Percentiles rank a stretch among this genome's conserved stretches.
These are phyloP conservation scores for Chaetomium globosum DNA, from an alignment of 2,329 filamentous ascomycete species.

Conservation along the genomic window DNA sequence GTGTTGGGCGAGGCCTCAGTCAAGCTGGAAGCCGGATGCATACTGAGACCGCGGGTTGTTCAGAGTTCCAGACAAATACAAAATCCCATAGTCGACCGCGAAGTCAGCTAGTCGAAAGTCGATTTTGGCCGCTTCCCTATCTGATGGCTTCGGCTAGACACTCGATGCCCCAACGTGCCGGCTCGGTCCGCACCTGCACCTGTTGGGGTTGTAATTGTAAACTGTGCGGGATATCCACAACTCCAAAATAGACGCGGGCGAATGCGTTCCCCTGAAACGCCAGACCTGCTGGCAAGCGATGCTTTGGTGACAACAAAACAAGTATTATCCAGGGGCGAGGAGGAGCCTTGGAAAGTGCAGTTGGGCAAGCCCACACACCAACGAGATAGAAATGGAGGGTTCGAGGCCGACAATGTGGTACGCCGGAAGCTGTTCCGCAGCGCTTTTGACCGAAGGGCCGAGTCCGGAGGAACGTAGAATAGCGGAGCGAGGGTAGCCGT, in stretches of 20 bases:
- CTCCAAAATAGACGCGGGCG: slow-evolving; percentile 7
- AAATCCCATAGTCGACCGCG: slow-evolving; percentile 35
- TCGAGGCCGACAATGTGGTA: slow-evolving; percentile 5
- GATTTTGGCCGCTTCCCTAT: not conserved
- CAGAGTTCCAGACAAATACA: slow-evolving; percentile 20
- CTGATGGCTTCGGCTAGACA: not conserved
- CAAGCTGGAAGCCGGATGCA: slow-evolving; percentile 42
- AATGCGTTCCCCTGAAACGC: slow-evolving; percentile 11
- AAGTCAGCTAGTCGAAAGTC: slow-evolving; percentile 9
- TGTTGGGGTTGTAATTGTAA: not conserved
- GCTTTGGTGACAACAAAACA: slow-evolving; percentile 11
- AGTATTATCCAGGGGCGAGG: not conserved
- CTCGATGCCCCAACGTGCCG: not conserved
- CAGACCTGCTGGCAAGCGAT: slow-evolving; percentile 21
- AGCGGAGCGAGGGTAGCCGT: slow-evolving; percentile 15
- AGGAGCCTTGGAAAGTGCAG: not conserved
- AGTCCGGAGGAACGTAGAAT: slow-evolving; percentile 20
- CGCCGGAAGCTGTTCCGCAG: slow-evolving; percentile 9
- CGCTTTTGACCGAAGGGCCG: slow-evolving; percentile 22
- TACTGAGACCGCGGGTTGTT: slow-evolving; percentile 34
- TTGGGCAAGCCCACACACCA: not conserved
- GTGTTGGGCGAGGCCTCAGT: slow-evolving; percentile 40
- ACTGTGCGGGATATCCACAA: slow-evolving; percentile 15
- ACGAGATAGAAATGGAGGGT: not conserved
- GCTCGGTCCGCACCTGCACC: not conserved